These are phyloP conservation scores for Teratosphaeria viscida DNA, from an alignment of 2,329 filamentous ascomycete species.

Conservation along the genomic window DNA sequence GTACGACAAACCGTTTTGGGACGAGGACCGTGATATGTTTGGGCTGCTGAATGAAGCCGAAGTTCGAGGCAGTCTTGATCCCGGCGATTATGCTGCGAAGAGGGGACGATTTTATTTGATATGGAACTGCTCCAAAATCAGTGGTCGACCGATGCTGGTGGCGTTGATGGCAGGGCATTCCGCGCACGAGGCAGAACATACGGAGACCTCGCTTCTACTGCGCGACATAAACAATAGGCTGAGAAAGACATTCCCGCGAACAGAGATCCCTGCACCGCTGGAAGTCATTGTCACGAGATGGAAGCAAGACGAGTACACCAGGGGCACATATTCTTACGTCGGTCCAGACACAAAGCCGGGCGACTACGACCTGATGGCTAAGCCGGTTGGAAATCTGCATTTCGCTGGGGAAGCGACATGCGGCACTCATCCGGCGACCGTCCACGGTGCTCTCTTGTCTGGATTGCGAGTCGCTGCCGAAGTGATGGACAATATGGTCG, in stretches of 20 bases:
- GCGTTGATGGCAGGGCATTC: conserved; percentile 94
- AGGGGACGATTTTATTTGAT: conserved; percentile 95
- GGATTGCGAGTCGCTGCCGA: conserved; percentile 83
- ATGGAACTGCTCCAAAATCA: conserved; percentile 89
- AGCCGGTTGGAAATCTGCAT: conserved; percentile 72
- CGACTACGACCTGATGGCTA: conserved; percentile 89
- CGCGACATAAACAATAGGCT: conserved; percentile 71
- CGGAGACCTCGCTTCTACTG: conserved; percentile 64
- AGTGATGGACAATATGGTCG: conserved; percentile 68
- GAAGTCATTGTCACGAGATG: conserved; percentile 88
- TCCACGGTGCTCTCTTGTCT: conserved; percentile 91
- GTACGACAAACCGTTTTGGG: conserved; percentile 86
- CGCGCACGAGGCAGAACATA: conserved; percentile 74
- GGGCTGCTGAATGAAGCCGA: conserved; percentile 71
- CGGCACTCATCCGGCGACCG: conserved; percentile 89
- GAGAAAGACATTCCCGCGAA: conserved; percentile 57
- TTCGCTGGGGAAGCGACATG: conserved; percentile 97
- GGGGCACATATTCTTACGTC: conserved; percentile 91
- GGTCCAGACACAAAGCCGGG: conserved; percentile 70
- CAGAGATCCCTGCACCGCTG: conserved; percentile 60
- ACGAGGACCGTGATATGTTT: conserved; percentile 81
- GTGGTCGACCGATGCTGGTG: conserved; percentile 73
- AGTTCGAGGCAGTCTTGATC: conserved; percentile 59
- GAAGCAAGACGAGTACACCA: conserved; percentile 82
- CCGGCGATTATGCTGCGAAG: conserved; percentile 65